Evolutionary conservation across 208 protist species (phyloP), one percentile per base, ranked within the genome.

Genomic region (Acanthamoeba culbertsoni): DNA sequence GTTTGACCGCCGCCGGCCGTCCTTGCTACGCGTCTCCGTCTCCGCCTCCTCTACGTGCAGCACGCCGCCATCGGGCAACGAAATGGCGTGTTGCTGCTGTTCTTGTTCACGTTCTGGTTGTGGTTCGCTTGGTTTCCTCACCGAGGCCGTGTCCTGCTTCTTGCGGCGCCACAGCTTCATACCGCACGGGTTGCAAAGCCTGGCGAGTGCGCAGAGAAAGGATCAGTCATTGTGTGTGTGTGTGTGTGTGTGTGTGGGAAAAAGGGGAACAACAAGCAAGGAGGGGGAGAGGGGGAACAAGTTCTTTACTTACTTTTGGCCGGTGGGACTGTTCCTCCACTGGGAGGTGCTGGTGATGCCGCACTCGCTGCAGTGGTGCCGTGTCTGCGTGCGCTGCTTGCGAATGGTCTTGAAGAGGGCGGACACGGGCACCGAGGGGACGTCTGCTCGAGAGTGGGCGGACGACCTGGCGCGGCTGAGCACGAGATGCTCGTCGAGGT

Each of bases 351-450:
- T 55, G 73, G 37, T 33, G 43, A 43, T 7, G 40, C 73, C 73
- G 45, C 73, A 84, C 42, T 55, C 42, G 73, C 23, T 10, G 73
- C 73, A 84, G n/a, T 55, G 73, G 28, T 84, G 37, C 10, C 73
- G 73, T 16, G 73, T 37, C 45, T n/a, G 37, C 31, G 73, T 18
- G n/a, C 43, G 37, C 42, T 48, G 40, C 73, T 84, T 84, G 73
- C 73, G 73, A 33, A 84, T 84, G 73, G 73, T 84, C 26, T 84
- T 84, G 73, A 84, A 84, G 18, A 84, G 73, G 18, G 68, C 16
- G 8, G 73, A 0, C 73, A 84, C 73, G 43, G 73, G 73, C 23
- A 84, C 40, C 65, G 20, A n/a, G n/a, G n/a, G n/a, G 37, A 46
- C 14, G 37, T 77, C 65, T 40, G 43, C 43, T 31, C 16, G 63